These are phyloP conservation scores for Quercus lobata DNA, from an alignment of 331 rosid genomes.

Conservation along the genomic window DNA sequence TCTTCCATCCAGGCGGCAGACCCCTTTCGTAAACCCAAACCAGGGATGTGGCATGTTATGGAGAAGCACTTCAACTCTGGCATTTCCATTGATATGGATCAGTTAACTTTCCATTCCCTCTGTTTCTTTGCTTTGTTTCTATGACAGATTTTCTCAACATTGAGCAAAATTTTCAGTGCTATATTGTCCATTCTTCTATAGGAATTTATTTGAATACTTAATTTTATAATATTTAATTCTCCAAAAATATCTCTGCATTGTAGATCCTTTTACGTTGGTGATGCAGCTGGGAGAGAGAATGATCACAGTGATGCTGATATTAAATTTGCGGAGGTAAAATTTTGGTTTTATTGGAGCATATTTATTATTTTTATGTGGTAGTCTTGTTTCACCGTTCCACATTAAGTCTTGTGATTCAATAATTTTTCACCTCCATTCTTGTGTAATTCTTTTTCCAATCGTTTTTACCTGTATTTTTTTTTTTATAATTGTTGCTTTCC, in stretches of 20 bases:
- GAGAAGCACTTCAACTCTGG: conserved; percentile 74
- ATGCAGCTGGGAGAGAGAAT: conserved; percentile 84
- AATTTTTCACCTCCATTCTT: neutral
- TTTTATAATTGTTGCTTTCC: neutral
- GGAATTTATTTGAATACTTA: neutral
- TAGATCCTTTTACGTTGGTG: conserved; percentile 93
- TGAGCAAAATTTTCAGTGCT: neutral
- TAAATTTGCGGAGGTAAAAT: conserved; percentile 81
- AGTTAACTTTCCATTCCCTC: conserved; percentile 46
- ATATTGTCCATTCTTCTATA: neutral
- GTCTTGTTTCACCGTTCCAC: neutral
- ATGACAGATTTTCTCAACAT: neutral
- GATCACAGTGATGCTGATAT: conserved; percentile 94
- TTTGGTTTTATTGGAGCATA: neutral
- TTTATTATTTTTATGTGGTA: neutral
- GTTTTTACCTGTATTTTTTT: neutral
- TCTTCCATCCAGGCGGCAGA: conserved; percentile 44
- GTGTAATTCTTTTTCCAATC: neutral
- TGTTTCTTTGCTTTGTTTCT: conserved; percentile 1
- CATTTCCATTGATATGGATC: conserved; percentile 68
- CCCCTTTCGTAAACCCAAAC: conserved; percentile 82
- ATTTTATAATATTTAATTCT: neutral
- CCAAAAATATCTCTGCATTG: conserved; percentile 24
- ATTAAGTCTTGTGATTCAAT: neutral
- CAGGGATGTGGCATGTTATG: conserved; percentile 92